These are phyloP conservation scores for Guadua angustifolia DNA, from an alignment of 176 grass and related monocot genomes.

Conservation along the genomic window DNA sequence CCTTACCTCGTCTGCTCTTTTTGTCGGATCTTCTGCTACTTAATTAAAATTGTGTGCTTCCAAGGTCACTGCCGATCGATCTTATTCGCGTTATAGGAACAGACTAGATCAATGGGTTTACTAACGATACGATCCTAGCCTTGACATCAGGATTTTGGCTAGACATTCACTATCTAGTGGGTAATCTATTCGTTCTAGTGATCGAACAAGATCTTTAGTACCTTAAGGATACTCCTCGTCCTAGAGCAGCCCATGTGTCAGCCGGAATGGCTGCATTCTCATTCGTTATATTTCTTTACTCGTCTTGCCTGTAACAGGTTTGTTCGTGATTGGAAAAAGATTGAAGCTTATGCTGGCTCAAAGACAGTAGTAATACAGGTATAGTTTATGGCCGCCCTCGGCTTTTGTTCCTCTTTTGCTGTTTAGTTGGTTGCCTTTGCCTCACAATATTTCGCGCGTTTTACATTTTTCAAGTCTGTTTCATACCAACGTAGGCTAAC, in stretches of 20 bases:
- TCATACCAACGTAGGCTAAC: not conserved
- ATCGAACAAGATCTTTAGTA: no score
- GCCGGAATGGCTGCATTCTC: not conserved
- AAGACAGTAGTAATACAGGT: conserved; percentile 62
- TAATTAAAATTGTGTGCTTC: not conserved
- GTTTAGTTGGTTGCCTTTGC: not conserved
- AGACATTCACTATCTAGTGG: no score
- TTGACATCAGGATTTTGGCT: no score
- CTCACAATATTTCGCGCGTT: not conserved
- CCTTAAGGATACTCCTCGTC: no score
- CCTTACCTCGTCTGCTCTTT: not conserved
- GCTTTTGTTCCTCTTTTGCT: not conserved
- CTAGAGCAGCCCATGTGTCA: no score
- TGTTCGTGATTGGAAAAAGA: conserved; percentile 85
- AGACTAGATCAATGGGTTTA: not conserved
- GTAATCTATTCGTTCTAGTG: not conserved
- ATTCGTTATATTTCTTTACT: not conserved
- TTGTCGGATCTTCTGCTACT: not conserved
- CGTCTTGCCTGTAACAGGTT: conserved; percentile 48
- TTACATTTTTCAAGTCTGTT: not conserved
- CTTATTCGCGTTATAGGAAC: not conserved
- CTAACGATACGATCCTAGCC: not conserved
- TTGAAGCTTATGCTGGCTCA: conserved; percentile 68
- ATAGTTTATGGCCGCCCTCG: not conserved
- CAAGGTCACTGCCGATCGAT: not conserved